Evolutionary conservation across 257 asterid species (phyloP).

Genomic region (Linaria vulgaris): DNA sequence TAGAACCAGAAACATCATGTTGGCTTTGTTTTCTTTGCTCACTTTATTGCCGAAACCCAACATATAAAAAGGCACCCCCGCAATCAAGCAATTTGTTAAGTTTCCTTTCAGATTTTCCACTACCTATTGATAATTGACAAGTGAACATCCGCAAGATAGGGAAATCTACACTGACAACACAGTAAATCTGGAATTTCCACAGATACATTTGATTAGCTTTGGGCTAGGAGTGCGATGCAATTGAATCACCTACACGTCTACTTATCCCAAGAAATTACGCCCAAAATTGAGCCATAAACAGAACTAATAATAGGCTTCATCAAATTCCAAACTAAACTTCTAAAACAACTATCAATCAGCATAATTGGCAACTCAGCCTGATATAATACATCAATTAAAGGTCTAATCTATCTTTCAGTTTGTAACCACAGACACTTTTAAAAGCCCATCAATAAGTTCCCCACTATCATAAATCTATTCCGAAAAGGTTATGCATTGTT

Average conservation of each 20-base stretch:
- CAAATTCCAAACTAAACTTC: conserved; percentile 15
- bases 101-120: conserved; percentile 1
- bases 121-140: conserved; percentile 1
- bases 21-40: not conserved
- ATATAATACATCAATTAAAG: no score
- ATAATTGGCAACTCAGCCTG: no score
- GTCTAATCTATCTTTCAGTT: no score
- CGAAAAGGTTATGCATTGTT: no score
- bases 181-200: conserved; percentile 6
- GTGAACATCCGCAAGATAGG: not conserved
- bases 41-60: conserved; percentile 15
- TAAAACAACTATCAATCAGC: not conserved
- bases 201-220: not conserved
- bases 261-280: not conserved
- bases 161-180: not conserved
- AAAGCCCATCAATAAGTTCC: no score
- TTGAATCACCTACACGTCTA: not conserved
- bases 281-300: not conserved
- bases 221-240: not conserved
- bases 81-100: not conserved
- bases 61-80: not conserved
- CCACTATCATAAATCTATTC: no score
- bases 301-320: conserved; percentile 8
- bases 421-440: no score
- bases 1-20: not conserved